A percentile compares a stretch with the other conserved stretches of the same genome.
Evolutionary conservation across 2,329 filamentous ascomycete genomes (phyloP).

Genomic region (Paraphoma sp.): DNA sequence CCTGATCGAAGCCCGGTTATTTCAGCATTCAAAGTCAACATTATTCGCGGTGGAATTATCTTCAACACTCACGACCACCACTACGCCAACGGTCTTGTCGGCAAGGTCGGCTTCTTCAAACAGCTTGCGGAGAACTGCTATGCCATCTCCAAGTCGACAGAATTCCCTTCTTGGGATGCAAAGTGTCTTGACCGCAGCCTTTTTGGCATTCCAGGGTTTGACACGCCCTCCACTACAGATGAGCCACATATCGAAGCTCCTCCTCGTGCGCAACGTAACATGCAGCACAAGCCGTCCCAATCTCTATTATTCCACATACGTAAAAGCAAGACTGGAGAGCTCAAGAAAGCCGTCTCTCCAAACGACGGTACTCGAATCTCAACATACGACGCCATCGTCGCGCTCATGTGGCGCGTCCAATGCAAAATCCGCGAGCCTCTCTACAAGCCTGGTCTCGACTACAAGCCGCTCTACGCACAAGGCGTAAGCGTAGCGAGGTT

Average conservation of each 20-base stretch:
- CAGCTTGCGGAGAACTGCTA: conserved; percentile 5
- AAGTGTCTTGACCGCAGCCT: conserved; percentile 1
- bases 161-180: not conserved
- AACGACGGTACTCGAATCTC: conserved; percentile 1
- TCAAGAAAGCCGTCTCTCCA: not conserved
- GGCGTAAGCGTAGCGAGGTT: not conserved
- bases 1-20: not conserved
- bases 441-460: not conserved
- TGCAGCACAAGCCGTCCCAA: not conserved
- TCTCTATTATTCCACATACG: conserved; percentile 4
- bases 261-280: not conserved
- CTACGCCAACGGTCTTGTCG: not conserved
- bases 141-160: not conserved
- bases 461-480: not conserved
- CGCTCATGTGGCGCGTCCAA: conserved; percentile 5
- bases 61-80: conserved; percentile 1
- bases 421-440: not conserved
- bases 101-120: not conserved
- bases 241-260: not conserved
- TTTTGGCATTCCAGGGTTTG: not conserved
- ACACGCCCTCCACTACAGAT: not conserved
- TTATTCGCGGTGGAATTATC: conserved; percentile 1
- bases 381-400: conserved; percentile 6
- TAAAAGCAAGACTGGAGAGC: not conserved
- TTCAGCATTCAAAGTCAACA: not conserved